These are phyloP conservation scores for Fonsecaea pedrosoi DNA, from an alignment of 2,329 filamentous ascomycete genomes.

Conservation along the genomic window DNA sequence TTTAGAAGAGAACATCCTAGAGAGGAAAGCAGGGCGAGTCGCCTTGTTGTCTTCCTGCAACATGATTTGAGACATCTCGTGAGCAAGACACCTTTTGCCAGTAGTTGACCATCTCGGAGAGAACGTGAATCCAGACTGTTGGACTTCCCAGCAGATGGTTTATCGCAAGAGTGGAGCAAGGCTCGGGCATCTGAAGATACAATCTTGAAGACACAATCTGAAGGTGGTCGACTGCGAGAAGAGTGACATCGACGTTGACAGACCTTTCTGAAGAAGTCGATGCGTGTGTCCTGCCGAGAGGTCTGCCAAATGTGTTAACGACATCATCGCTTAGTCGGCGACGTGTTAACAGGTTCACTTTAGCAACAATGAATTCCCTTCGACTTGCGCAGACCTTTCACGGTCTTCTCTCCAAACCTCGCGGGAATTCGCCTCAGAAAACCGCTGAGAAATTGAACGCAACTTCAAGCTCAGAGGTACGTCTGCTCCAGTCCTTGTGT, in stretches of 20 bases:
- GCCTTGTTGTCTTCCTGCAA: background rate
- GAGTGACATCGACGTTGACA: background rate
- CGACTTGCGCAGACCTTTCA: background rate
- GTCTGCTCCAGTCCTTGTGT: background rate
- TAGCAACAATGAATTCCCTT: background rate
- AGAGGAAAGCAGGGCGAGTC: slow-evolving; percentile 5
- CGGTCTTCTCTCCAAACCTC: background rate
- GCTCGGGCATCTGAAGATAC: background rate
- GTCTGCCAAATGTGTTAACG: background rate
- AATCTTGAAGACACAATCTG: background rate
- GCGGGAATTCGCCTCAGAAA: background rate
- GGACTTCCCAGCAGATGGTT: background rate
- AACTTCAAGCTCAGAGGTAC: background rate
- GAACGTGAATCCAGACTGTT: background rate
- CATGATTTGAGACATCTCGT: background rate
- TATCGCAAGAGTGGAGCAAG: background rate
- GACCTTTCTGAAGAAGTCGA: background rate
- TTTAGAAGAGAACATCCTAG: slow-evolving; percentile 4
- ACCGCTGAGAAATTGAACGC: background rate
- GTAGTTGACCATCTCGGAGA: background rate
- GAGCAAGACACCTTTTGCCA: background rate
- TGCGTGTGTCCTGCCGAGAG: background rate
- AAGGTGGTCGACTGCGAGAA: background rate
- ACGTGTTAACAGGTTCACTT: background rate
- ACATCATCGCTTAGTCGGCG: slow-evolving; percentile 19